These are phyloP conservation scores for Microbotryum lychnidis-dioicae DNA, from an alignment of 1,284 basidiomycete genomes.

Conservation along the genomic window DNA sequence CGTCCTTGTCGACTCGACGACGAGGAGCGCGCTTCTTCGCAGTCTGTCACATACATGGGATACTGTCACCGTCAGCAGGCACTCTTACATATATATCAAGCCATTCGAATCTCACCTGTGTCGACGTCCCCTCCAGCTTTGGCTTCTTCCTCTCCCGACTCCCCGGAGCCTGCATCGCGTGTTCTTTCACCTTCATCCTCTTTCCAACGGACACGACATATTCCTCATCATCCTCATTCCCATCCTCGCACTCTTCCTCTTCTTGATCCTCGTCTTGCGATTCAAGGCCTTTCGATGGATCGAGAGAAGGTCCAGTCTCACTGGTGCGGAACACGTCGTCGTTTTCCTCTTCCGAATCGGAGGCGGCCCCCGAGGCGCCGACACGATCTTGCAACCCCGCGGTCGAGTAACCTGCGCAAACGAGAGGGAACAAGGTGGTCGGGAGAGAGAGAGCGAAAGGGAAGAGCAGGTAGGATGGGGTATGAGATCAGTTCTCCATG, in stretches of 20 bases:
- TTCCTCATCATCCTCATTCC: slow-evolving; percentile 12
- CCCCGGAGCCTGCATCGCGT: too few species aligned
- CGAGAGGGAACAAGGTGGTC: not conserved
- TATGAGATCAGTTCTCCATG: too few species aligned
- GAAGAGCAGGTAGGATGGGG: too few species aligned
- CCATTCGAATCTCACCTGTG: too few species aligned
- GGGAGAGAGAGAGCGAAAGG: not conserved
- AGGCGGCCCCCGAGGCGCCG: slow-evolving; percentile 1
- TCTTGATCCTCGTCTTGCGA: slow-evolving; percentile 15
- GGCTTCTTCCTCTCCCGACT: too few species aligned
- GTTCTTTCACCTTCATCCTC: not conserved
- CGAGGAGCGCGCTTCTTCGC: too few species aligned
- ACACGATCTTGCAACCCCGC: not conserved
- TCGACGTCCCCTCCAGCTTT: too few species aligned
- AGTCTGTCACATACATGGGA: too few species aligned
- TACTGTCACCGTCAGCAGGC: too few species aligned
- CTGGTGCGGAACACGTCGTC: slow-evolving; percentile 7
- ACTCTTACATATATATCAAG: too few species aligned
- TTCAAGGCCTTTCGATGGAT: not conserved
- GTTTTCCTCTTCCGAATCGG: slow-evolving; percentile 13
- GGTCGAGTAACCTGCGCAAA: not conserved
- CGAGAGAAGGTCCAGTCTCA: not conserved
- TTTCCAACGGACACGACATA: not conserved
- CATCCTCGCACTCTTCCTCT: slow-evolving; percentile 10
- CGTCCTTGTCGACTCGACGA: too few species aligned